Evolutionary conservation across 805 yeast species (phyloP).

Genomic region (Saccharomycopsis sp.): DNA sequence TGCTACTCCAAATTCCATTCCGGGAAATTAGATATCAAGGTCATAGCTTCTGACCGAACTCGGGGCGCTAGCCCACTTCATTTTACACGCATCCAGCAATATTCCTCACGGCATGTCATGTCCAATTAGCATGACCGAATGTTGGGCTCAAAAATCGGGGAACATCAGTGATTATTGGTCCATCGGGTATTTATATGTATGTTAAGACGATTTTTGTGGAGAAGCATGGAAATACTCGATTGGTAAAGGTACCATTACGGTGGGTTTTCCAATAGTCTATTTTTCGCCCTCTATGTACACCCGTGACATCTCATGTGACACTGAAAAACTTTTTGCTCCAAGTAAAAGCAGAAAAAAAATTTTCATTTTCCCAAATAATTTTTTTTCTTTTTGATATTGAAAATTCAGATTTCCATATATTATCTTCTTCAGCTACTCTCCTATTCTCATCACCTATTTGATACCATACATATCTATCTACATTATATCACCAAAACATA

Average conservation of each 20-base stretch:
- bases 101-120: not conserved
- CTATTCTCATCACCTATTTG: not conserved
- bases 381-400: not conserved
- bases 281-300: not conserved
- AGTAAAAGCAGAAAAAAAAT: not conserved
- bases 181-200: not conserved
- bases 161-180: not conserved
- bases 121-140: too few relatives aligned
- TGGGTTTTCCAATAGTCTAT: not conserved
- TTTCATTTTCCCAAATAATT: not conserved
- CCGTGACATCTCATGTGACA: not conserved
- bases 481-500: slow-evolving; percentile 14
- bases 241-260: too few relatives aligned
- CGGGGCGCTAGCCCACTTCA: too few relatives aligned
- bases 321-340: not conserved
- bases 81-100: too few relatives aligned
- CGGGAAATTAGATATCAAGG: not conserved
- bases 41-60: not conserved
- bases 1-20: not conserved
- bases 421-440: not conserved
- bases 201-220: not conserved
- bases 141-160: not conserved
- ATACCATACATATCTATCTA: not conserved
- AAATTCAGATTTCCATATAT: not conserved
- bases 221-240: not conserved